phyloP scores from a whole-genome alignment of 2,329 filamentous ascomycete genomes.

The Penicillium brasilianum region DNA sequence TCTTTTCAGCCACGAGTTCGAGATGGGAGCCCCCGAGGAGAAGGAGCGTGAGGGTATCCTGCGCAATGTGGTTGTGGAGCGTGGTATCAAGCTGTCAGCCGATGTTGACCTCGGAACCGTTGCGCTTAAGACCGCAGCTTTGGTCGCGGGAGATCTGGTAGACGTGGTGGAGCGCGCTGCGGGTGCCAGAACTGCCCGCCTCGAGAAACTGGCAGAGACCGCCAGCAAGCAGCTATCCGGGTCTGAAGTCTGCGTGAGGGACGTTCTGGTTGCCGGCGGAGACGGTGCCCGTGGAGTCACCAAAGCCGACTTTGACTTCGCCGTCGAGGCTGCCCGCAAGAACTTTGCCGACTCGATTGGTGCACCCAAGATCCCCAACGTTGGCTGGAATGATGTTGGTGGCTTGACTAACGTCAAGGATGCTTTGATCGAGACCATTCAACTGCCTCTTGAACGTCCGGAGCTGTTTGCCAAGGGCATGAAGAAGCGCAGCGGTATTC shows the following conservation, averaged over 20 bases:
- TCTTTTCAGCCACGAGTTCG: slow-evolving; percentile 92
- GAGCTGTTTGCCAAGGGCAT: slow-evolving; percentile 96
- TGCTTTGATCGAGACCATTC: slow-evolving; percentile 95
- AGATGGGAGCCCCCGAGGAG: slow-evolving; percentile 91
- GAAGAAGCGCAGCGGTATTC: slow-evolving; percentile 97
- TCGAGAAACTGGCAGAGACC: slow-evolving; percentile 70
- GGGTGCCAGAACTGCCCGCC: slow-evolving; percentile 73
- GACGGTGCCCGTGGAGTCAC: slow-evolving; percentile 77
- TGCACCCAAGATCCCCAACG: slow-evolving; percentile 96
- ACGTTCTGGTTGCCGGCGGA: slow-evolving; percentile 88
- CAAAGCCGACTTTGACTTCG: slow-evolving; percentile 84
- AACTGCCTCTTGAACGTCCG: slow-evolving; percentile 85
- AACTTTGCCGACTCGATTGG: slow-evolving; percentile 98
- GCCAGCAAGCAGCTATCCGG: slow-evolving; percentile 36
- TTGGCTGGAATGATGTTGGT: slow-evolving; percentile 94
- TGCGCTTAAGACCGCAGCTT: slow-evolving; percentile 90
- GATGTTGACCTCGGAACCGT: slow-evolving; percentile 84
- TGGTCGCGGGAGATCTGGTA: slow-evolving; percentile 91
- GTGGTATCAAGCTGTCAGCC: slow-evolving; percentile 75
- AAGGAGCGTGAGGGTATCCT: slow-evolving; percentile 88
- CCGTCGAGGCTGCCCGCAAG: slow-evolving; percentile 92
- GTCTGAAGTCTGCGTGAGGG: slow-evolving; percentile 67
- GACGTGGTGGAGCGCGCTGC: slow-evolving; percentile 92
- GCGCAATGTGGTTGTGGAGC: slow-evolving; percentile 74
- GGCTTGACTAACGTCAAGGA: slow-evolving; percentile 94